Evolutionary conservation across 148 eudicot species (phyloP), one percentile per base, ranked within the genome.

Genomic region (Bassia scoparia): DNA sequence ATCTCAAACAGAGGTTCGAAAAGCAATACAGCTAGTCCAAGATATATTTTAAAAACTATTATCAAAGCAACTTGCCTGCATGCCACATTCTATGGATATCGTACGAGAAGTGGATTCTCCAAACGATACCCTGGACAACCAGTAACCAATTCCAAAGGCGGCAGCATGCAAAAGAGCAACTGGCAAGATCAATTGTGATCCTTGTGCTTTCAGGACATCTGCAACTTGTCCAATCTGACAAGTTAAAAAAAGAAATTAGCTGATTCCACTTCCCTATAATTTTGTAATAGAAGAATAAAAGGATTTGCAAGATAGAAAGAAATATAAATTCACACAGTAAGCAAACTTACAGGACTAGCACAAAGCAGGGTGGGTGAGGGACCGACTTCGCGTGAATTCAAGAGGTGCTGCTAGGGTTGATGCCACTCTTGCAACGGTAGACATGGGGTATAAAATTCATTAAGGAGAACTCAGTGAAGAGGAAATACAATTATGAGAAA

Each of bases 331-430:
- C n/a, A n/a, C n/a, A n/a, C n/a, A n/a, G n/a, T 24, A 33, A n/a
- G 13, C 69, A 68, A 81, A 83, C 96, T 83, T 87, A 96, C 97
- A 23, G 97, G 99, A 77, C 99, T 96, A 60, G 99, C 99, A 82
- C 99, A 96, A 67, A 96, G 97, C 68, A 92, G 87, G 70, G 99
- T 96, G 74, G 23, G 99, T 96, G 50, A 96, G 89, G 31, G 92
- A 78, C 78, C 31, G 16, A 96, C 99, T 76, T 97, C 99, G 16
- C 68, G 65, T 80, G 81, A 94, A 82, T 87, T 92, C 97, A n/a
- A 96, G 99, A 76, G 92, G 76, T 63, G 92, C 99, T 95, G 87
- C n/a, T n/a, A n/a, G n/a, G n/a, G n/a, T n/a, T n/a, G n/a, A n/a
- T n/a, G n/a, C n/a, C n/a, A n/a, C n/a, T n/a, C n/a, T n/a, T n/a